Evolutionary conservation across 306 rosid species (phyloP), one percentile per base, ranked within the genome.

Genomic region (Cucurbita ficifolia): DNA sequence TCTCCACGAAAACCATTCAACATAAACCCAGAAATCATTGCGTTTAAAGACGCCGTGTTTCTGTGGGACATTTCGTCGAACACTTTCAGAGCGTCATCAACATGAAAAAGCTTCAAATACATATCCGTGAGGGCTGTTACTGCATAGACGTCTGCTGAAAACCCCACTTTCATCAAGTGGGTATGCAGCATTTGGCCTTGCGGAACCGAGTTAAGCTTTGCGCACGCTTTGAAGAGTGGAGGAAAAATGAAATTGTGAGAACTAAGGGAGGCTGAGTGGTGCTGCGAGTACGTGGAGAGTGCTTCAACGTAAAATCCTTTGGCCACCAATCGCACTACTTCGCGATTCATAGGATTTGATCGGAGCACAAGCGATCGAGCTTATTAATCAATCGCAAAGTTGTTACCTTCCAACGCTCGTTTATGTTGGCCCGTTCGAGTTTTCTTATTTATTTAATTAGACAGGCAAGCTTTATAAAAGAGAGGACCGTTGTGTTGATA

Each of bases 161-260:
- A 82, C 8, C 96, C 91, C 12, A 85, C 81, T 76, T 88, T 87
- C n/a, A 88, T 45, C 72, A 88, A 65, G 79, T 79, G 88, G 84
- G 88, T 52, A 29, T 88, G 96, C 8, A 86, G 75, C 72, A 76
- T 83, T 76, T 83, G 84, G n/a, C 85, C 81, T 0, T 77, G 80
- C 45, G 67, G 56, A 46, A 73, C 50, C 8, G 76, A 75, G 50
- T 62, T 35, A 59, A 85, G 88, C 43, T 82, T 84, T 72, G 86
- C 83, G 35, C 88, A 88, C 48, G 96, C 96, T 86, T 90, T 92
- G 80, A 92, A 77, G 67, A 87, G 91, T 76, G 92, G 59, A 48
- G 91, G 89, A 71, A 89, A 86, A 3, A 80, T 86, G 82, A 84
- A 92, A 43, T 79, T 78, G 77, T 81, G 78, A 75, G 86, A 82